Evolutionary conservation across 139 green algal genomes (phyloP), one percentile per base, ranked within the genome.

Genomic region (Chlamydomonas sp.): DNA sequence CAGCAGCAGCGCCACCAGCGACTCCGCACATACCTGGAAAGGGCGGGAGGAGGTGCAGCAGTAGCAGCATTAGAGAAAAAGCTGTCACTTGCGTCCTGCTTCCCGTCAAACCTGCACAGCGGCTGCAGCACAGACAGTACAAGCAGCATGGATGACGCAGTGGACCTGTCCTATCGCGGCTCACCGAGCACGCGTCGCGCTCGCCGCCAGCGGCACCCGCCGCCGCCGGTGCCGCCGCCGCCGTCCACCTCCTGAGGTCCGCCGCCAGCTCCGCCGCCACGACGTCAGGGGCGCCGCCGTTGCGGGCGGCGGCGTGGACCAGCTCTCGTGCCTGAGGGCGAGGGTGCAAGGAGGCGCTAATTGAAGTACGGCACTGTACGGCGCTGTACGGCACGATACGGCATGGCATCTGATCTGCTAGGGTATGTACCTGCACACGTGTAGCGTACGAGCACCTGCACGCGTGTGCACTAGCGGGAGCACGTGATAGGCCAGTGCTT

Each of bases 1-100:
- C 49, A 89, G 84, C 84, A 89, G 76, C 59, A 89, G 84, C 63
- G 77, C 77, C 77, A 89, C 84, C 66, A 76, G 77, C 64, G 80
- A 76, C 77, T 89, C 84, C 0, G 84, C 84, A 5, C 62, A 68
- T 66, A 84, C 63, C 84, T 89, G 76, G 1, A 7, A 57, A 3
- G 63, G 18, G 31, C n/a, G 63, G 0, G 10, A 57, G 31, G 2
- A 15, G 59, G 59, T 0, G 57, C 4, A 18, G 57, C 57, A 63
- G 75, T 2, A 0, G 57, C 66, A 71, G 66, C 66, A 71, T 9
- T 12, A 71, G 66, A 9, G 12, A 71, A 12, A 18, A 9, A 71
- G 66, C 9, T 71, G 66, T 9, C 66, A 71, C 9, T 9, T 12
- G 12, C 12, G 9, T 71, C 12, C 9, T 71, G 12, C 12, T 71